phyloP scores from a whole-genome alignment of 805 yeast species.

The Ogataea wickerhamii region DNA sequence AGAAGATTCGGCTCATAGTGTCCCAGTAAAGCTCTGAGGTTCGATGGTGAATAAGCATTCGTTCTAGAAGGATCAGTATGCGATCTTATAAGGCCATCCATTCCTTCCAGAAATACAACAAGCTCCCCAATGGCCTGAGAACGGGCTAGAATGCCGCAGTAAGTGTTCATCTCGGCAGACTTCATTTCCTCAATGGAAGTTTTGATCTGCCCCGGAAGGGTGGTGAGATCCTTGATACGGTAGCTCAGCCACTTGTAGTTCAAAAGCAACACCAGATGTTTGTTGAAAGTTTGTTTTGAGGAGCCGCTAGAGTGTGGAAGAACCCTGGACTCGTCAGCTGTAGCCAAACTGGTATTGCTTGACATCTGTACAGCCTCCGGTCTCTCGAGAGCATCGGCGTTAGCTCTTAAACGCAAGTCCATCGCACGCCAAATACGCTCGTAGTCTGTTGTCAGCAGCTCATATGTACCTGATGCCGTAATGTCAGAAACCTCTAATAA shows the following conservation, averaged over 20 bases:
- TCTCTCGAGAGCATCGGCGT: conserved; percentile 9
- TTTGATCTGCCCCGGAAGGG: conserved; percentile 21
- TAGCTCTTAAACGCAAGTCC: conserved; percentile 12
- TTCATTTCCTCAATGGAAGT: conserved; percentile 29
- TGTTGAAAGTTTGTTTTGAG: conserved; percentile 8
- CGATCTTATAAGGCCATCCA: conserved; percentile 46
- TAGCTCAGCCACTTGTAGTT: conserved; percentile 54
- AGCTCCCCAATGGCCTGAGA: conserved; percentile 63
- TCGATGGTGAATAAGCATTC: conserved; percentile 60
- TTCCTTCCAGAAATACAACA: conserved; percentile 59
- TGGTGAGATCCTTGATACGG: conserved; percentile 29
- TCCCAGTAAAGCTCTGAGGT: conserved; percentile 53
- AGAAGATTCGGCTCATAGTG: conserved; percentile 60
- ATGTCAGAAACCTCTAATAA: conserved; percentile 13
- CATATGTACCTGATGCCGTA: conserved; percentile 12
- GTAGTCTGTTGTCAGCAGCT: conserved; percentile 18
- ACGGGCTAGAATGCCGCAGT: conserved; percentile 43
- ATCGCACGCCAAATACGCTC: conserved; percentile 24
- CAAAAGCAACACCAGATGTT: conserved; percentile 43
- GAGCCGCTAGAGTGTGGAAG: conserved; percentile 1
- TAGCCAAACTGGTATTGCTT: conserved; percentile 3
- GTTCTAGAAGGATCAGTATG: conserved; percentile 51
- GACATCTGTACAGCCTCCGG: conserved; percentile 3
- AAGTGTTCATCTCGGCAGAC: conserved; percentile 36
- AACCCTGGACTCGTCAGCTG: conserved; percentile 5